Base-by-base conservation (phyloP, 441 rosid species). In the Viola pubescens region DNA sequence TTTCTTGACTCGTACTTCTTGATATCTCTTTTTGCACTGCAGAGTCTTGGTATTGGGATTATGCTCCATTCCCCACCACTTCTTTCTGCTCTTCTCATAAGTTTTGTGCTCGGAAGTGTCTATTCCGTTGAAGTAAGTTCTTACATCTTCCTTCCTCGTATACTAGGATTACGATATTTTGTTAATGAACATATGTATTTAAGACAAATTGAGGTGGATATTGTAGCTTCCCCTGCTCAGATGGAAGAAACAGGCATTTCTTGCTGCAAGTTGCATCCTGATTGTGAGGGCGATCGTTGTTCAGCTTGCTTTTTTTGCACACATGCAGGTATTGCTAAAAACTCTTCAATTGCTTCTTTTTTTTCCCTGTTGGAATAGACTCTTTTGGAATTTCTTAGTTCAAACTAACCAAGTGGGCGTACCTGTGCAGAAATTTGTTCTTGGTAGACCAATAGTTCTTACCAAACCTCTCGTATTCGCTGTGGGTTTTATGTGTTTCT, bases 221-320 rank as follows among this genome's bases (percentile, higher is more conserved):
- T 9, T 13, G 56, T 46, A 72, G 79, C 67, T 62, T 62, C 79
- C 79, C 1, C 49, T 72, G 13, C 67, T 75, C 4, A 69, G 79
- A 59, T 75, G 79, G 76, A 75, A 75, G 63, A 75, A 44, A 53
- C 57, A 72, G 14, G 62, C 76, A 48, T 55, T 69, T 66, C 67
- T 72, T 12, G 79, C 76, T 7, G 76, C 78, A 66, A 59, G 46
- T 14, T 70, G 72, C 56, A 75, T 75, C 46, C 46, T 75, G 42
- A 60, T 69, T 4, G 74, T 69, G 51, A 75, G 79, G 61, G 79
- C 76, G 9, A 26, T 75, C 13, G 67, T 75, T 8, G 61, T 75
- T 69, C 79, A 75, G 52, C 52, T 72, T 9, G 76, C 79, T 40
- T 72, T 72, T 62, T 69, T 62, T 44, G 11, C 48, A 26, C 79